These are phyloP conservation scores for Aspergillus persii DNA, from an alignment of 2,329 filamentous ascomycete species.

Conservation along the genomic window DNA sequence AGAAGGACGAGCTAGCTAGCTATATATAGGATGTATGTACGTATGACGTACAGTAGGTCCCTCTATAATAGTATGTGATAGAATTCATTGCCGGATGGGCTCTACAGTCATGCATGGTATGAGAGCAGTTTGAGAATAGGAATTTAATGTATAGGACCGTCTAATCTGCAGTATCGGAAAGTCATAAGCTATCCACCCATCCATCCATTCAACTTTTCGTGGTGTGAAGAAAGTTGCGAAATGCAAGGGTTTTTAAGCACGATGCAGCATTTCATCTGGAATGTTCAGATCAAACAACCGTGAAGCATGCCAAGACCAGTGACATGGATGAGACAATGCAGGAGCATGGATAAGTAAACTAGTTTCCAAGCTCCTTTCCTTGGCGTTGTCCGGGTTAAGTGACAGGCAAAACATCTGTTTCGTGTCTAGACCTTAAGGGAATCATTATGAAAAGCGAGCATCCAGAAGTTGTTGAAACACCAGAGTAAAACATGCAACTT, in stretches of 20 bases:
- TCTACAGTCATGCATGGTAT: too few species aligned
- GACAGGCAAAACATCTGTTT: not conserved
- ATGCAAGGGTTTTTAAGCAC: not conserved
- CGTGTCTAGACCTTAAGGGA: not conserved
- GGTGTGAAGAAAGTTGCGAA: not conserved
- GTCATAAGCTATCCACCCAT: not conserved
- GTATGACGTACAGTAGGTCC: not conserved
- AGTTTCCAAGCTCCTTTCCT: too few species aligned
- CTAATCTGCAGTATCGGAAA: not conserved
- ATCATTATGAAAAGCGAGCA: slow-evolving; percentile 18
- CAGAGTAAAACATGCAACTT: slow-evolving; percentile 10
- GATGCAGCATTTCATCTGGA: not conserved
- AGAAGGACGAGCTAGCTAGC: not conserved
- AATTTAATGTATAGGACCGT: not conserved
- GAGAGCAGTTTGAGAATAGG: not conserved
- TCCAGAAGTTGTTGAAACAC: slow-evolving; percentile 14
- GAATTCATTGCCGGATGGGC: too few species aligned
- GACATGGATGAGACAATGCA: not conserved
- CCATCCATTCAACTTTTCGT: not conserved
- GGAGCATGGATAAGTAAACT: too few species aligned
- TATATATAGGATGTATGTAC: not conserved
- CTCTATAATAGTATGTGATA: too few species aligned
- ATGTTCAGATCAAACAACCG: too few species aligned
- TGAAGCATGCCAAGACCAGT: not conserved
- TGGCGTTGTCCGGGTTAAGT: too few species aligned